These are phyloP conservation scores for Plectranthus barbatus DNA, from an alignment of 257 asterid species.

Conservation along the genomic window DNA sequence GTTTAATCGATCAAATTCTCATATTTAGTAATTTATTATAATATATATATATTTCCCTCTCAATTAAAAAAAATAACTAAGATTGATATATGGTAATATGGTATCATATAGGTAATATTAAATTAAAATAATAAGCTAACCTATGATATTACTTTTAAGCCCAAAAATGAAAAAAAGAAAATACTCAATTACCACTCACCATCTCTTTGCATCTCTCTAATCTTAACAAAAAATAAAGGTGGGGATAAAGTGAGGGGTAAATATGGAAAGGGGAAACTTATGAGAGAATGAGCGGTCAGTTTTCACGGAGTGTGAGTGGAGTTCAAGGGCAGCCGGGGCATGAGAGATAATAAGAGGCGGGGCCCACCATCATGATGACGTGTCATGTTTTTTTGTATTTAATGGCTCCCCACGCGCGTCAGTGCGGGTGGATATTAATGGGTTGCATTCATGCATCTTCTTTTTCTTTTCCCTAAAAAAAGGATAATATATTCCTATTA, in stretches of 20 bases:
- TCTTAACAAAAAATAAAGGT: not conserved
- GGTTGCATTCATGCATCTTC: constrained; percentile 19
- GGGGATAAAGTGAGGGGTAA: constrained; percentile 15
- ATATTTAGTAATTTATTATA: too few relatives aligned
- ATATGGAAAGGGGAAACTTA: constrained; percentile 9
- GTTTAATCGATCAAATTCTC: too few relatives aligned
- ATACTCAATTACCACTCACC: too few relatives aligned
- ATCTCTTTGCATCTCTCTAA: too few relatives aligned
- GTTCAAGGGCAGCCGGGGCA: constrained; percentile 45
- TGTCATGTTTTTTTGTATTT: constrained; percentile 20
- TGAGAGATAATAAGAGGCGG: constrained; percentile 35
- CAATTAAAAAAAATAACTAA: too few relatives aligned
- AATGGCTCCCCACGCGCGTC: constrained; percentile 17
- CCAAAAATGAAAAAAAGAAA: too few relatives aligned
- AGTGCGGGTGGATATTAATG: constrained; percentile 5
- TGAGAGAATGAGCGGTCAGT: constrained; percentile 21
- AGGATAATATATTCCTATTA: not conserved
- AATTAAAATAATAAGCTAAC: too few relatives aligned
- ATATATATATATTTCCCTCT: too few relatives aligned
- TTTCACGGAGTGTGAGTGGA: constrained; percentile 26
- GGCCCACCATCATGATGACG: constrained; percentile 45
- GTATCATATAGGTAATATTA: too few relatives aligned
- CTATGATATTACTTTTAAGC: too few relatives aligned
- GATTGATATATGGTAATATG: too few relatives aligned
- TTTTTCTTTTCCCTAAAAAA: not conserved